Conservation (phyloP, 257 asterid genomes). For the Lycium barbarum region DNA sequence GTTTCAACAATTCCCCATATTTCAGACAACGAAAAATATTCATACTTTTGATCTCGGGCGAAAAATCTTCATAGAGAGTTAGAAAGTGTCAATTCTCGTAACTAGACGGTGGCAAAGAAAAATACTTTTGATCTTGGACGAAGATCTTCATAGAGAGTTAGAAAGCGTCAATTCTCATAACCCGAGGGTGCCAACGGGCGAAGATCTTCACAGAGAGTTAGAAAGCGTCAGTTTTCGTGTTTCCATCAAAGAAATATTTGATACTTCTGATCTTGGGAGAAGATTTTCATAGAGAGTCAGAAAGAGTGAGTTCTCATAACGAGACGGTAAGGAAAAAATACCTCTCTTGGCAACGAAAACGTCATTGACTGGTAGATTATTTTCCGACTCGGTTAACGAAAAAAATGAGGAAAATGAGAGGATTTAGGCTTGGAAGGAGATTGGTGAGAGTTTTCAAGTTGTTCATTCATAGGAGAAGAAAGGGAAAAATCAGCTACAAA, state of each 20-base stretch:
- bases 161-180: background rate
- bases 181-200: background rate
- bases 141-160: background rate
- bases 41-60: background rate
- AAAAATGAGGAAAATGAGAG: constrained; percentile 49
- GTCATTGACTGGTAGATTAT: background rate
- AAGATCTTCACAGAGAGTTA: background rate
- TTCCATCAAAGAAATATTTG: background rate
- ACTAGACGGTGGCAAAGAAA: background rate
- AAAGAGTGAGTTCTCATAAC: background rate
- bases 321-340: background rate
- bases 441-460: constrained; percentile 49
- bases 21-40: background rate
- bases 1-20: background rate
- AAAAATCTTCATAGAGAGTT: background rate
- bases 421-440: constrained; percentile 52
- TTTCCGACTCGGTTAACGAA: background rate
- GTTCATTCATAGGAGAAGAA: constrained; percentile 42
- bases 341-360: background rate
- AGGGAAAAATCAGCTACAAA: constrained; percentile 29
- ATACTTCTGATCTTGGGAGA: background rate
- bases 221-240: too few relatives aligned
- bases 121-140: background rate
- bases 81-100: background rate
- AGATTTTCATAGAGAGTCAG: background rate